A percentile compares a stretch with the other conserved stretches of the same genome.
Conservation (phyloP, 768 basidiomycete species). For the Hydnomerulius pinastri region DNA sequence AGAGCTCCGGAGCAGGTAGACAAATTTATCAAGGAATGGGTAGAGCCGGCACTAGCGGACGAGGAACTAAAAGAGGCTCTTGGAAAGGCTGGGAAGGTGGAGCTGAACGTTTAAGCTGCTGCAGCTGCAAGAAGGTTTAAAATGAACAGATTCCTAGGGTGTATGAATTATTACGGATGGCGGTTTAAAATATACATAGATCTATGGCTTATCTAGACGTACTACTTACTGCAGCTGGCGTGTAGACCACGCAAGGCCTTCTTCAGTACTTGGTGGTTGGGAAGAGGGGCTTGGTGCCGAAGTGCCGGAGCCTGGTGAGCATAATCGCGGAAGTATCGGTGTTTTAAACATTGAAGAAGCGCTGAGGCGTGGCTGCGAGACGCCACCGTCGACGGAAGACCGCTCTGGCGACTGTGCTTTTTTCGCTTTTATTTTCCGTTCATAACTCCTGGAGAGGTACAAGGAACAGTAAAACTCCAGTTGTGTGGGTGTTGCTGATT, state of each 20-base stretch:
- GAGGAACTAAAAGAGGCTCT: conserved; percentile 57
- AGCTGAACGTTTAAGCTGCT: conserved; percentile 56
- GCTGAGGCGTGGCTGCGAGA: conserved; percentile 2
- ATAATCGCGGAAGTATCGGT: conserved; percentile 17
- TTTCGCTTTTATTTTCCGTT: not conserved
- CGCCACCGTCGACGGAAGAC: not conserved
- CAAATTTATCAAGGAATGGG: conserved; percentile 83
- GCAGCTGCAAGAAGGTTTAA: too few species aligned
- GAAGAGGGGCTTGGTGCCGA: too few species aligned
- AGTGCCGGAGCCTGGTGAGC: not conserved
- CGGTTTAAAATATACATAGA: not conserved
- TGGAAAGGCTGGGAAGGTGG: conserved; percentile 54
- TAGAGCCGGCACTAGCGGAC: conserved; percentile 74
- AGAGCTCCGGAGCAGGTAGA: conserved; percentile 96
- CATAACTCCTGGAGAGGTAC: conserved; percentile 1
- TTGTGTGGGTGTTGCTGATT: conserved; percentile 2
- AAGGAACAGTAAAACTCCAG: not conserved
- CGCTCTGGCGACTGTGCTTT: not conserved
- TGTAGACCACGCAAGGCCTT: too few species aligned
- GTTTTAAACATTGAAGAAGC: conserved; percentile 19
- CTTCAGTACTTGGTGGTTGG: too few species aligned
- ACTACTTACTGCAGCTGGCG: too few species aligned
- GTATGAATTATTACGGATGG: not conserved
- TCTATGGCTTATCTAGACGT: not conserved
- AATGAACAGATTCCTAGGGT: not conserved